These are phyloP conservation scores for Ophiostoma sp. DNA, from an alignment of 2,329 filamentous ascomycete genomes.

Conservation along the genomic window DNA sequence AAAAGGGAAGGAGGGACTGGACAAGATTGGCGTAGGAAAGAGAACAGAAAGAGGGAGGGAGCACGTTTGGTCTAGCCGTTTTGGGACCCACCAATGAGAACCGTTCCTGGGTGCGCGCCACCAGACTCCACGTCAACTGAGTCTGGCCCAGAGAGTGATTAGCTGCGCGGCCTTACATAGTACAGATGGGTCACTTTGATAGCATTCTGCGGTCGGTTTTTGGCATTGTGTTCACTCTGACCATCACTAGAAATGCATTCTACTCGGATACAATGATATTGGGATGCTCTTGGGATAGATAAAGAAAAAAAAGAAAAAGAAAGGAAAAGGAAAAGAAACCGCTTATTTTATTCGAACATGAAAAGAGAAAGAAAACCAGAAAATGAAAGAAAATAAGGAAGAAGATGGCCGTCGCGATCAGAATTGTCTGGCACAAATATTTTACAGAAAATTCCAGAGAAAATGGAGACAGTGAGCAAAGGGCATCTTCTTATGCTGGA, in stretches of 20 bases:
- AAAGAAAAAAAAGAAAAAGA: neutral
- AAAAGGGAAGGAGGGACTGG: neutral
- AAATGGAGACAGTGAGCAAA: neutral
- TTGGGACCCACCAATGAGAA: neutral
- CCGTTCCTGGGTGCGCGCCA: neutral
- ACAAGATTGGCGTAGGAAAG: too few relatives aligned
- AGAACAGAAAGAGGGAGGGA: neutral
- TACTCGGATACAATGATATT: neutral
- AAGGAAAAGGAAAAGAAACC: neutral
- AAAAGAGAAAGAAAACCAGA: neutral
- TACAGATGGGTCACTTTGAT: neutral
- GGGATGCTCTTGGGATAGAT: neutral
- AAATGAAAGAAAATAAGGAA: neutral
- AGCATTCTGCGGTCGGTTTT: neutral
- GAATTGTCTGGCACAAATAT: neutral
- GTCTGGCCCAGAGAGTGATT: slow-evolving; percentile 8
- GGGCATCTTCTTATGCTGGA: neutral
- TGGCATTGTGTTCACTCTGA: neutral
- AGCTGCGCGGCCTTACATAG: neutral
- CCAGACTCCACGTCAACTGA: slow-evolving; percentile 8
- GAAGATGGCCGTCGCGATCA: neutral
- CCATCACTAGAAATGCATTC: neutral
- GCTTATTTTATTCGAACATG: neutral
- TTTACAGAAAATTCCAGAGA: slow-evolving; percentile 6
- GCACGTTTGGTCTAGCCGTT: neutral